Evolutionary conservation across 768 basidiomycete genomes (phyloP), one percentile per base, ranked within the genome.

Genomic region (Lentinula aciculospora): DNA sequence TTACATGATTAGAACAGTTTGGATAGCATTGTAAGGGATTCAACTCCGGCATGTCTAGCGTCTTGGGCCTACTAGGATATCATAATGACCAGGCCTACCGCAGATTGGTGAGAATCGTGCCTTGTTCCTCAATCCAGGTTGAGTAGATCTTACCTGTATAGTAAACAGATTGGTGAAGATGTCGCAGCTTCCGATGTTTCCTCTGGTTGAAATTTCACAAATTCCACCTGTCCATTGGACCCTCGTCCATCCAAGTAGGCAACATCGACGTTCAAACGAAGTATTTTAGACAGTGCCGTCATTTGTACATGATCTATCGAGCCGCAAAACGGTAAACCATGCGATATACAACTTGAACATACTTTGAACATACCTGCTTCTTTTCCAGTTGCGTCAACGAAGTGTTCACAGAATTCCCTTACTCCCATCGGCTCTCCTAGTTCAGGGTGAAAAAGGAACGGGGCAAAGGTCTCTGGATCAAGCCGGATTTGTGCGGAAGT

Each of bases 281-380:
- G 71, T 0, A 86, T 88, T 32, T 81, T 75, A 17, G 86, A 80
- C 10, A 96, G 75, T 1, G 94, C 93, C 34, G 80, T 80, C 61
- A 95, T 88, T 64, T 92, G 89, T 10, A 88, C 85, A 62, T 95
- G 86, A 63, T 95, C 94, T 84, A 68, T 12, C n/a, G n/a, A n/a
- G n/a, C n/a, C n/a, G n/a, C n/a, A n/a, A 21, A 44, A n/a, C 25
- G 39, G 31, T 48, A 10, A 56, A 44, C n/a, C 31, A 27, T 13
- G 77, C 78, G n/a, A 27, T 12, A 12, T 21, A 15, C 21, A 37
- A 19, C n/a, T 37, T 48, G 2, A 17, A 12, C 17, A n/a, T 12
- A 10, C 49, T 21, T 32, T 19, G 9, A n/a, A 25, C 40, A 10
- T 50, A 85, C 89, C 91, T 46, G 89, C 90, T 75, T 92, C 90